Conservation (phyloP, 2,329 filamentous ascomycete genomes). For the Helicocarpus griseus region DNA sequence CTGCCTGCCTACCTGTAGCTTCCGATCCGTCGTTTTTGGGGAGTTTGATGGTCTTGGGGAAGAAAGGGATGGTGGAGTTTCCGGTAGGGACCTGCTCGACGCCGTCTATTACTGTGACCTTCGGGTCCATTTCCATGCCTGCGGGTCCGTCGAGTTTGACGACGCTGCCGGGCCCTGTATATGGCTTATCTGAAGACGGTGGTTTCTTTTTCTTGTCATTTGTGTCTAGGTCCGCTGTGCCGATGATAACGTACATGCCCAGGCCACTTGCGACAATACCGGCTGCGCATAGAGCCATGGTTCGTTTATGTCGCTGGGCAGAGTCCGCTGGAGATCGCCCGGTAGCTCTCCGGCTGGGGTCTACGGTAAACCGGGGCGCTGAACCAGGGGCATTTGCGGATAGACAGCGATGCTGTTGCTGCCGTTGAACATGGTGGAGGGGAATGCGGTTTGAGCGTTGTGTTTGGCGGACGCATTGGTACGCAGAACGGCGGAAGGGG, state of each 20-base stretch:
- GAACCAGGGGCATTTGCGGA: background rate
- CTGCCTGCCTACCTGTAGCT: constrained; percentile 24
- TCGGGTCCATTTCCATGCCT: constrained; percentile 24
- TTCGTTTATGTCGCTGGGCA: constrained; percentile 20
- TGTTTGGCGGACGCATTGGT: constrained; percentile 9
- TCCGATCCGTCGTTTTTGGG: constrained; percentile 35
- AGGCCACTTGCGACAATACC: constrained; percentile 31
- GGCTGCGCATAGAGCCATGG: constrained; percentile 24
- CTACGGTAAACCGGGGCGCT: background rate
- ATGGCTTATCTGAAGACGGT: background rate
- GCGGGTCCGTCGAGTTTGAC: constrained; percentile 33
- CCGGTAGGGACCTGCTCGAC: constrained; percentile 71
- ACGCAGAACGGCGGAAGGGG: constrained; percentile 9
- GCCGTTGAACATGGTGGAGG: constrained; percentile 3
- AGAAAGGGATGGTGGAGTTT: constrained; percentile 66
- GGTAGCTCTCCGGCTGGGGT: constrained; percentile 7
- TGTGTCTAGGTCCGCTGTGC: constrained; percentile 17
- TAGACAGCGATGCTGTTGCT: constrained; percentile 4
- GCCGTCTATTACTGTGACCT: constrained; percentile 44
- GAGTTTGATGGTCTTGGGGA: constrained; percentile 63
- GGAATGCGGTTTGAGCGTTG: background rate
- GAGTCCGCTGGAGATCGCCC: constrained; percentile 16
- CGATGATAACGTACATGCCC: constrained; percentile 32
- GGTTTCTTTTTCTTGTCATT: background rate
- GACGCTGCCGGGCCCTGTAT: constrained; percentile 8